phyloP scores from a whole-genome alignment of 257 asterid species.

The Solanum commersonii region DNA sequence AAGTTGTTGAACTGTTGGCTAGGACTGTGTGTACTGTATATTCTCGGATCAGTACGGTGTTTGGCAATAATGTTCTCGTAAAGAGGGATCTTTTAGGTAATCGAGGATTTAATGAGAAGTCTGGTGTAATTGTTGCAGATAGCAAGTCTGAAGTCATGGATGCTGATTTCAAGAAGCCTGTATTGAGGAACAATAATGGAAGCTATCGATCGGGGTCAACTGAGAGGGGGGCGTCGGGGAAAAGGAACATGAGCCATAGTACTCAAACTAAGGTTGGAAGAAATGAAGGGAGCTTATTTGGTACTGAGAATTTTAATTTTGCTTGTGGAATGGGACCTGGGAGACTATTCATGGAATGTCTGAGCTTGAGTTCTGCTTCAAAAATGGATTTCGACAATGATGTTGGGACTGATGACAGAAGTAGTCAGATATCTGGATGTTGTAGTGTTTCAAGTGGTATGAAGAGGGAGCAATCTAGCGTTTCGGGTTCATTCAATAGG shows the following conservation, averaged over 20 bases:
- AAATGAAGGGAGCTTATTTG: slow-evolving; percentile 38
- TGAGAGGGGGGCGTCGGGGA: slow-evolving; percentile 20
- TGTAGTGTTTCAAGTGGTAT: slow-evolving; percentile 30
- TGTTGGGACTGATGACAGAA: slow-evolving; percentile 40
- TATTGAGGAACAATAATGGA: slow-evolving; percentile 20
- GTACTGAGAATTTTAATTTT: slow-evolving; percentile 56
- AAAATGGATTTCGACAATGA: slow-evolving; percentile 33
- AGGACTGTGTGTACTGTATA: slow-evolving; percentile 72
- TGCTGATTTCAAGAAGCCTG: slow-evolving; percentile 11
- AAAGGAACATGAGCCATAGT: slow-evolving; percentile 9
- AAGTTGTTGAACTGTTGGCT: slow-evolving; percentile 70
- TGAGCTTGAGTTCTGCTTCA: slow-evolving; percentile 54
- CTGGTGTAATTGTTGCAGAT: slow-evolving; percentile 7
- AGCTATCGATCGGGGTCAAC: slow-evolving; percentile 10
- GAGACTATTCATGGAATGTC: slow-evolving; percentile 65
- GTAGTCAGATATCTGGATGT: slow-evolving; percentile 49
- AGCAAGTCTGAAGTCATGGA: slow-evolving; percentile 3
- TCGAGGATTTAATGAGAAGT: slow-evolving; percentile 21
- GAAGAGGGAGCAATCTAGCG: slow-evolving; percentile 24
- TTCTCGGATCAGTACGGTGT: slow-evolving; percentile 40
- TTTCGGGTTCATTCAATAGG: slow-evolving; percentile 12
- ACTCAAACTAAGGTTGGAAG: slow-evolving; percentile 18
- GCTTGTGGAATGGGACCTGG: slow-evolving; percentile 80
- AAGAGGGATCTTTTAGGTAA: slow-evolving; percentile 12
- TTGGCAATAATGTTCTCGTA: slow-evolving; percentile 25